Percentiles rank a stretch among this genome's conserved stretches.
phyloP scores from a whole-genome alignment of 352 stramenopile species.

The Phytophthora pinifolia region DNA sequence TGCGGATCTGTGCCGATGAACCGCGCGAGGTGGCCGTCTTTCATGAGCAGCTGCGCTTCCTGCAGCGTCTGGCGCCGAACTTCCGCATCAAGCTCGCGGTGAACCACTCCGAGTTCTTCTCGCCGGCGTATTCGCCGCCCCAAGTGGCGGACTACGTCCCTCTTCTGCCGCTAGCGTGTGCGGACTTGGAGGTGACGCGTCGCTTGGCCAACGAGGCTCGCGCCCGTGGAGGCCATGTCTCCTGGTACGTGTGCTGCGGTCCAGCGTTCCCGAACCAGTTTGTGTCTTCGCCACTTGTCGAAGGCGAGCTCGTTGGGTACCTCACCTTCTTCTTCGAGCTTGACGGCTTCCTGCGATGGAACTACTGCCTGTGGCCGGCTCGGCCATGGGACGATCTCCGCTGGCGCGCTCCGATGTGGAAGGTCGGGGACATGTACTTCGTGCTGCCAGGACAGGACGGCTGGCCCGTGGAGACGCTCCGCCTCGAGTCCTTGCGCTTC shows the following conservation, averaged over 20 bases:
- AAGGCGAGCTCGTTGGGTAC: constrained; percentile 75
- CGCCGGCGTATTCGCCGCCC: constrained; percentile 44
- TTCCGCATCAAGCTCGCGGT: constrained; percentile 78
- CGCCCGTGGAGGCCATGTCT: constrained; percentile 55
- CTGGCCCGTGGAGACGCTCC: constrained; percentile 65
- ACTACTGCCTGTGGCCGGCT: constrained; percentile 74
- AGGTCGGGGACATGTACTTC: constrained; percentile 86
- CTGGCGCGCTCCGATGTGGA: constrained; percentile 67
- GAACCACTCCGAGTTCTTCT: constrained; percentile 75
- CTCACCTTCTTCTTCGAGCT: constrained; percentile 78
- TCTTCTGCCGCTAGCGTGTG: constrained; percentile 65
- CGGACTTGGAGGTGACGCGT: constrained; percentile 59
- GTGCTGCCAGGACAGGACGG: constrained; percentile 67
- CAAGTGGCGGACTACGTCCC: constrained; percentile 77
- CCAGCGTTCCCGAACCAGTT: constrained; percentile 78
- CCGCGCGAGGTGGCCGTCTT: constrained; percentile 56
- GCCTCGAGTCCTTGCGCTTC: constrained; percentile 69
- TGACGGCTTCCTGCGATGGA: constrained; percentile 83
- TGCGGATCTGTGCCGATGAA: constrained; percentile 76
- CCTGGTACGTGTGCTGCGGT: constrained; percentile 83
- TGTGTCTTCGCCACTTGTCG: constrained; percentile 68
- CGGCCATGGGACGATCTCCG: constrained; percentile 59
- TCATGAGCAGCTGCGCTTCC: constrained; percentile 63
- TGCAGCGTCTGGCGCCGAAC: constrained; percentile 57
- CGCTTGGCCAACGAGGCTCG: constrained; percentile 54